Percentiles rank a stretch among this genome's conserved stretches.
phyloP scores from a whole-genome alignment of 2,329 filamentous ascomycete genomes.

The Torrubiella hemipterigena region DNA sequence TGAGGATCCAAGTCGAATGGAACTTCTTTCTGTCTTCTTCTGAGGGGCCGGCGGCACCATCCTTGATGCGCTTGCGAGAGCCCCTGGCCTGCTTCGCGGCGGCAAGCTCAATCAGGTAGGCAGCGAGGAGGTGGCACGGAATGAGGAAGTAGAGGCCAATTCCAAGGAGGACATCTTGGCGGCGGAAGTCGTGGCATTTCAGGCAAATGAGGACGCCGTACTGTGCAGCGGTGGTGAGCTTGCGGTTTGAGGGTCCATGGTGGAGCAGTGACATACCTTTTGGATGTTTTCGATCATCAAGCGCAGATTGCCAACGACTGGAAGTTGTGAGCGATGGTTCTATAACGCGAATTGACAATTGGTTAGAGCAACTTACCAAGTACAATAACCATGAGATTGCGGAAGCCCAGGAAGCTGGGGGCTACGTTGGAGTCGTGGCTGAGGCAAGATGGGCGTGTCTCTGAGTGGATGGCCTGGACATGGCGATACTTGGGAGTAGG shows the following conservation, averaged over 20 bases:
- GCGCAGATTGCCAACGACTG: conserved; percentile 84
- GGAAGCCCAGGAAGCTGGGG: conserved; percentile 85
- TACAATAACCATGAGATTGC: conserved; percentile 93
- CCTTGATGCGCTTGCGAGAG: conserved; percentile 43
- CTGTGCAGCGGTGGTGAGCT: conserved; percentile 27
- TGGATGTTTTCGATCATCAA: conserved; percentile 95
- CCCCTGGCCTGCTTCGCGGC: conserved; percentile 70
- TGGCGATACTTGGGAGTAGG: conserved; percentile 67
- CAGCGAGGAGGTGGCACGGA: conserved; percentile 80
- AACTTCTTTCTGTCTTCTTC: conserved; percentile 55
- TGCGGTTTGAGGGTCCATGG: background rate
- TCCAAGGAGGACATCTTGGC: conserved; percentile 64
- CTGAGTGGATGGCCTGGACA: conserved; percentile 73
- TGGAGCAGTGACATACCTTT: conserved; percentile 47
- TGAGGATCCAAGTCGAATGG: conserved; percentile 63
- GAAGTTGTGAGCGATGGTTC: too few species aligned
- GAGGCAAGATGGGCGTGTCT: conserved; percentile 62
- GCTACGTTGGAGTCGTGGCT: conserved; percentile 66
- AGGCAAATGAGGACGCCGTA: conserved; percentile 94
- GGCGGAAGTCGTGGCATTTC: conserved; percentile 76
- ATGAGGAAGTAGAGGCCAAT: conserved; percentile 73
- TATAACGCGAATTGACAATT: conserved; percentile 10
- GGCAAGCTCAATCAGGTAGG: conserved; percentile 77
- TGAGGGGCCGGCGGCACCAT: conserved; percentile 34
- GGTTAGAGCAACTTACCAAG: conserved; percentile 44